Base-by-base conservation (phyloP, 345 rosid species). In the Streptanthus diversifolius region DNA sequence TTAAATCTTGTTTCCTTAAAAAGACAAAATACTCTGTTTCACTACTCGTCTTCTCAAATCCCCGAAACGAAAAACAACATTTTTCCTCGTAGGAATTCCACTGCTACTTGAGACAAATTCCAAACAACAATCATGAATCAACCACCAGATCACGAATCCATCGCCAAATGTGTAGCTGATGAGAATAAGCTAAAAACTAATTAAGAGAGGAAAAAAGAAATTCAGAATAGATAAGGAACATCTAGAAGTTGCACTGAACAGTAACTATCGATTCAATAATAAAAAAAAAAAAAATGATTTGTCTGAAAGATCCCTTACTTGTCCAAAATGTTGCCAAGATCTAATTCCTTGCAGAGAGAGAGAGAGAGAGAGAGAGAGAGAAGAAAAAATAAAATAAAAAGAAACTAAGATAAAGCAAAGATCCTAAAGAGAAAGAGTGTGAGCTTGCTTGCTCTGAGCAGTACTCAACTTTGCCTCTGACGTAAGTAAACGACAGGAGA, bases 401-500 rank as follows among this genome's bases (percentile, higher is more conserved):
- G 8, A n/a, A 6, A 3, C 41, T 4, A 36, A 27, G 30, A 37
- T 3, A 74, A 74, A 58, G 72, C 13, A 47, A 63, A 64, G 11
- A 53, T 32, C 25, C 27, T 72, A 63, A 56, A 73, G 65, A 56
- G 32, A 55, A 32, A 65, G 43, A 36, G 68, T 47, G 55, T 51
- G 60, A 43, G 33, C 45, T 57, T 52, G 66, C 59, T 66, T 47
- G 7, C 55, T 27, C 32, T 19, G 3, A 67, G 8, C 39, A 51
- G 12, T 59, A 40, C 63, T 60, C 63, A 75, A 30, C 79, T 68
- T 68, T 60, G 49, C 79, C 74, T 67, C 69, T 40, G 32, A 13
- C 8, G 49, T 68, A 75, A 75, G 79, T 51, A 68, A 68, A 75
- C 55, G 68, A 68, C 78, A 41, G 5, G 32, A 66, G 51, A 68